A percentile compares a stretch with the other conserved stretches of the same genome.
Conservation (phyloP, 441 rosid species). For the Erysimum cheiri region DNA sequence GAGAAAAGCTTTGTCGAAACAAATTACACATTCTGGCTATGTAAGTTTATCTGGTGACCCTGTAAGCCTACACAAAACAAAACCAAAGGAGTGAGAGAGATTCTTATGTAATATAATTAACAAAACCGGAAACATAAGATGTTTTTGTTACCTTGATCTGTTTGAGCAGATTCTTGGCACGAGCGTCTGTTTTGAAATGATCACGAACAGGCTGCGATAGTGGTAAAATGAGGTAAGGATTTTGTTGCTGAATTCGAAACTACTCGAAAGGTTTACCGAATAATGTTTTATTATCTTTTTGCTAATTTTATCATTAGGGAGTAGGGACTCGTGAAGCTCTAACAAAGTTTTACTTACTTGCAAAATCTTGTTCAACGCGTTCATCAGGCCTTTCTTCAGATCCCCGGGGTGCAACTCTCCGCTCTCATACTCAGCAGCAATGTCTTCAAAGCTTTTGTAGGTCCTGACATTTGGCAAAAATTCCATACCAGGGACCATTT, state of each 20-base stretch:
- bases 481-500: not conserved
- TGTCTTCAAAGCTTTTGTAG: conserved; percentile 66
- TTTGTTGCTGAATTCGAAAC: conserved; percentile 7
- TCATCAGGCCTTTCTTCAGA: conserved; percentile 70
- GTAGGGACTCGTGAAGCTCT: not conserved
- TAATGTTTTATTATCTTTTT: not conserved
- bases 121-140: not conserved
- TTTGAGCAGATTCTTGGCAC: conserved; percentile 74
- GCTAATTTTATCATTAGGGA: not conserved
- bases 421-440: conserved; percentile 67
- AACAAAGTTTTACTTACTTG: conserved; percentile 53
- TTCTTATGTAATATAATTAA: not conserved
- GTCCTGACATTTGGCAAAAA: conserved; percentile 47
- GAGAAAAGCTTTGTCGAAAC: conserved; percentile 1
- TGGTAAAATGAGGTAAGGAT: not conserved
- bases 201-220: conserved; percentile 77
- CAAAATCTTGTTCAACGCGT: conserved; percentile 69
- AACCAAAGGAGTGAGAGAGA: not conserved
- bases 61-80: conserved; percentile 49
- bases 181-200: conserved; percentile 66
- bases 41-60: conserved; percentile 48
- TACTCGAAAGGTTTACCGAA: not conserved
- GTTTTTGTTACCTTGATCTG: conserved; percentile 65
- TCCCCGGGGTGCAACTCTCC: conserved; percentile 74
- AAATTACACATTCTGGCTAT: conserved; percentile 11